Conservation (phyloP, 495 filamentous ascomycete genomes). For the Letharia lupina region DNA sequence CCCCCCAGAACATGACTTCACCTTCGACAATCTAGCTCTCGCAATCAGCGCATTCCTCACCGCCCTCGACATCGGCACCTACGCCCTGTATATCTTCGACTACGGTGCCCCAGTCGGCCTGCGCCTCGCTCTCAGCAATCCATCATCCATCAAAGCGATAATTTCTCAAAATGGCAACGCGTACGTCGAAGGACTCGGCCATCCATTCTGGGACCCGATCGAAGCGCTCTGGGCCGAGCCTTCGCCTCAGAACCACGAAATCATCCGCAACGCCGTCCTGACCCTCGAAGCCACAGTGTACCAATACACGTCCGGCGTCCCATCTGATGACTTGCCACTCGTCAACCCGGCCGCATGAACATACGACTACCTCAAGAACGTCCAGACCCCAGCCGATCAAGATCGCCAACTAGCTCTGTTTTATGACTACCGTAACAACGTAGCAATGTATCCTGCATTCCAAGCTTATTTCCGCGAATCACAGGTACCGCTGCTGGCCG, state of each 20-base stretch:
- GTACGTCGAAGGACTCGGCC: conserved; percentile 49
- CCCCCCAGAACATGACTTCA: conserved; percentile 41
- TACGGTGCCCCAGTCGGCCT: conserved; percentile 54
- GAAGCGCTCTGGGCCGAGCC: conserved; percentile 38
- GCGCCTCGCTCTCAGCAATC: conserved; percentile 40
- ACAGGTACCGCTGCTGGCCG: conserved; percentile 48
- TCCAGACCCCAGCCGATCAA: conserved; percentile 44
- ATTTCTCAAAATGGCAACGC: conserved; percentile 58
- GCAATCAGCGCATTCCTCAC: conserved; percentile 44
- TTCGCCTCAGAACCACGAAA: conserved; percentile 30
- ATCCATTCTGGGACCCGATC: conserved; percentile 46
- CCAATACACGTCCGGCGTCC: conserved; percentile 48
- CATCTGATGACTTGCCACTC: conserved; percentile 22
- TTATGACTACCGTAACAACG: conserved; percentile 48
- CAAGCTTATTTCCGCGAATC: conserved; percentile 50
- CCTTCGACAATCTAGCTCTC: conserved; percentile 41
- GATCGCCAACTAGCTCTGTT: conserved; percentile 53
- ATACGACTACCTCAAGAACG: conserved; percentile 43
- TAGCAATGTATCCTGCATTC: conserved; percentile 48
- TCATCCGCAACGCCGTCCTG: conserved; percentile 34
- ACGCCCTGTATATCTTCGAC: conserved; percentile 57
- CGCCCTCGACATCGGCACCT: conserved; percentile 38
- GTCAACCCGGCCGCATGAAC: conserved; percentile 45
- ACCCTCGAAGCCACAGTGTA: conserved; percentile 41
- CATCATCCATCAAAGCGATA: conserved; percentile 39